A percentile compares a stretch with the other conserved stretches of the same genome.
These are phyloP conservation scores for Stylonectria norvegica DNA, from an alignment of 2,329 filamentous ascomycete species.

Conservation along the genomic window DNA sequence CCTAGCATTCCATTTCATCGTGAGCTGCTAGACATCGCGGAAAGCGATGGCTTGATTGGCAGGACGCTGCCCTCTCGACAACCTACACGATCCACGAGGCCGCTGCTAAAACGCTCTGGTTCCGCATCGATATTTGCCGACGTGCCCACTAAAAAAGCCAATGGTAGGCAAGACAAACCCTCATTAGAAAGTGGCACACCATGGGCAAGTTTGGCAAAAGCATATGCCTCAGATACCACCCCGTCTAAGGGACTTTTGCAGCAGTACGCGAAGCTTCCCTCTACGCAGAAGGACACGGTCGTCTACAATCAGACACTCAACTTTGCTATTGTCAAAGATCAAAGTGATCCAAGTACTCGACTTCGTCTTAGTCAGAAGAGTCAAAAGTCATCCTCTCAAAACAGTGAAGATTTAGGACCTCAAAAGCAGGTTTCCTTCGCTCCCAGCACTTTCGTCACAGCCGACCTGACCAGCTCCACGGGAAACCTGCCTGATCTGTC, in stretches of 20 bases:
- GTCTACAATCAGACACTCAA: conserved; percentile 45
- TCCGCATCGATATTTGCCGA: too few relatives aligned
- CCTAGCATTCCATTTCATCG: conserved; percentile 37
- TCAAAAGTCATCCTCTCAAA: conserved; percentile 43
- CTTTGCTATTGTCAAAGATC: conserved; percentile 76
- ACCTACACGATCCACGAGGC: not conserved
- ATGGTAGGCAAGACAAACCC: too few relatives aligned
- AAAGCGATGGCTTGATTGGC: conserved; percentile 34
- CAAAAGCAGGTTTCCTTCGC: conserved; percentile 24
- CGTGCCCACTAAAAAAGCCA: too few relatives aligned
- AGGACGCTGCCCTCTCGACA: conserved; percentile 15
- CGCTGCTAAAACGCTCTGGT: conserved; percentile 9
- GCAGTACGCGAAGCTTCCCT: too few relatives aligned
- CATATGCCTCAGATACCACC: too few relatives aligned
- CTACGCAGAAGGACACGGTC: conserved; percentile 5
- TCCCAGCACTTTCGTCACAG: conserved; percentile 9
- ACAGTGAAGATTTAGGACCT: conserved; percentile 36
- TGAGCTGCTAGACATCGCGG: conserved; percentile 40
- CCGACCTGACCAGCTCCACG: conserved; percentile 1
- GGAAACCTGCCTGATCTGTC: conserved; percentile 5
- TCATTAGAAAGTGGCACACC: too few relatives aligned
- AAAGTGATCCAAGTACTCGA: conserved; percentile 60
- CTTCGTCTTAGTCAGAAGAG: conserved; percentile 65
- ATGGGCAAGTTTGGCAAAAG: too few relatives aligned
- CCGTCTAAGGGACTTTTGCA: too few relatives aligned